Evolutionary conservation across 257 asterid genomes (phyloP).

Genomic region (Ehretia macrophylla): DNA sequence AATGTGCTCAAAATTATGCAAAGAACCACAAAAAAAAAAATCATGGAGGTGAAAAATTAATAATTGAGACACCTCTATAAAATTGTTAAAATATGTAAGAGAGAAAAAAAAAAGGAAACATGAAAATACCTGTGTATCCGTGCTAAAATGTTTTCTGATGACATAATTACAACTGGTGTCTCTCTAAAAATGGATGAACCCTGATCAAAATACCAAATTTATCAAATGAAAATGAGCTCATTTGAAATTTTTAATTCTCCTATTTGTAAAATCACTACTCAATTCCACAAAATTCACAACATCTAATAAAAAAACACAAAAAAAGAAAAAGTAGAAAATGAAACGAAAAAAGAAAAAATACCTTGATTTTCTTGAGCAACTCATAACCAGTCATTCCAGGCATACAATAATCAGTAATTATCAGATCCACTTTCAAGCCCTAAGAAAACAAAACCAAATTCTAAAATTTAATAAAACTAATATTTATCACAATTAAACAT

Average conservation of each 20-base stretch:
- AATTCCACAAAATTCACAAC: no score
- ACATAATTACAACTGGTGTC: slow-evolving; percentile 95
- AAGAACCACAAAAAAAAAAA: no score
- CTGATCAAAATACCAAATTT: slow-evolving; percentile 29
- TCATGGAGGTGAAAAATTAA: no score
- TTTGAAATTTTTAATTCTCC: no score
- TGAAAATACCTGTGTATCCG: slow-evolving; percentile 68
- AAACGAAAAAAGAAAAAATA: slow-evolving; percentile 3
- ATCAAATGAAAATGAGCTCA: no score
- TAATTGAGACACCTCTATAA: no score
- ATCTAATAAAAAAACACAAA: neutral
- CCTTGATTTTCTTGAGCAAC: slow-evolving; percentile 84
- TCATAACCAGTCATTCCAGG: slow-evolving; percentile 97
- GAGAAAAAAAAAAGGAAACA: neutral
- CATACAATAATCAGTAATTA: slow-evolving; percentile 92
- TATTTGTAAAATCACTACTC: no score
- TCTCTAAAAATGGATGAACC: slow-evolving; percentile 78
- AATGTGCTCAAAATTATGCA: no score
- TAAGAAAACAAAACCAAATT: slow-evolving; percentile 16
- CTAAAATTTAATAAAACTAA: neutral
- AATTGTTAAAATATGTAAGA: neutral
- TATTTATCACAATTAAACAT: no score
- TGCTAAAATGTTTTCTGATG: slow-evolving; percentile 79
- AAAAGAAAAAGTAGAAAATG: no score
- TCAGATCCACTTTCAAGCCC: slow-evolving; percentile 85